Conservation (phyloP, 1,139 yeast genomes). For the Komagataea norvegica region DNA sequence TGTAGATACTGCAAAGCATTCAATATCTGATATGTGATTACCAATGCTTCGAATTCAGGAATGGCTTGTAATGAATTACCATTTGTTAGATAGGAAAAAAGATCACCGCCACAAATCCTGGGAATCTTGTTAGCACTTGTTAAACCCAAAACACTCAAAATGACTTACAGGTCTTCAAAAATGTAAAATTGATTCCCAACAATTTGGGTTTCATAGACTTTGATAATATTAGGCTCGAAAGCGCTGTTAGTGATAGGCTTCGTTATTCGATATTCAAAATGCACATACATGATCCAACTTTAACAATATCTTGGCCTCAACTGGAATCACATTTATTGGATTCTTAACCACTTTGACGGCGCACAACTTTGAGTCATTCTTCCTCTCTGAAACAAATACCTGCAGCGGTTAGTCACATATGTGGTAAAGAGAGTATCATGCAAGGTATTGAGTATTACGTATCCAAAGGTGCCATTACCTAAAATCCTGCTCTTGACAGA, state of each 20-base stretch:
- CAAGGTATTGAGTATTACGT: slow-evolving; percentile 31
- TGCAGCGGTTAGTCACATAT: slow-evolving; percentile 11
- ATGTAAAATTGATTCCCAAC: slow-evolving; percentile 39
- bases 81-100: slow-evolving; percentile 53
- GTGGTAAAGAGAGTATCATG: neutral
- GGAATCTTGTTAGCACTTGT: neutral
- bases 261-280: neutral
- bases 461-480: slow-evolving; percentile 63
- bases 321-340: slow-evolving; percentile 30
- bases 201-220: slow-evolving; percentile 37
- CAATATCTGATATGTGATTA: slow-evolving; percentile 52
- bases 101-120: slow-evolving; percentile 55
- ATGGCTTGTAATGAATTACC: slow-evolving; percentile 38
- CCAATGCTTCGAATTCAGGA: slow-evolving; percentile 49
- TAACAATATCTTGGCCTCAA: slow-evolving; percentile 41
- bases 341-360: slow-evolving; percentile 48
- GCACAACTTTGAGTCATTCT: slow-evolving; percentile 28
- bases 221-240: slow-evolving; percentile 41
- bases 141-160: too few relatives aligned
- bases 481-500: slow-evolving; percentile 37
- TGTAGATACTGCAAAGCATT: slow-evolving; percentile 54
- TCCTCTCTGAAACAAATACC: slow-evolving; percentile 31
- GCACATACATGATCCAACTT: slow-evolving; percentile 37
- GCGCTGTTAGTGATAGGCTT: slow-evolving; percentile 8
- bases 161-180: slow-evolving; percentile 41